These are phyloP conservation scores for Microsporum audouinii DNA, from an alignment of 2,329 filamentous ascomycete genomes.

Conservation along the genomic window DNA sequence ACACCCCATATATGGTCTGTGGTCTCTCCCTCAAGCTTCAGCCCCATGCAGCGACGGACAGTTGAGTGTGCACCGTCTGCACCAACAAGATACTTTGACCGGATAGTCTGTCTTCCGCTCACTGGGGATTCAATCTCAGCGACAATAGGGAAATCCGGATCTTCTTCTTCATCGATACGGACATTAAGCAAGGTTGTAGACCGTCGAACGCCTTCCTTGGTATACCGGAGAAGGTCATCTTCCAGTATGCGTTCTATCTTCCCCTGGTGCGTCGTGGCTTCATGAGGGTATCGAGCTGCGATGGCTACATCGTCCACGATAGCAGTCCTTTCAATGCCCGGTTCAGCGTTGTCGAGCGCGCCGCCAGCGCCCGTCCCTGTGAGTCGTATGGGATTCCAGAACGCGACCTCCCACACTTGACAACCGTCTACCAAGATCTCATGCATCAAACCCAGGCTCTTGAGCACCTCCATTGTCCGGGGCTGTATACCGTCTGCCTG, in stretches of 20 bases:
- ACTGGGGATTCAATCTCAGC: slow-evolving; percentile 23
- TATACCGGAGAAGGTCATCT: slow-evolving; percentile 52
- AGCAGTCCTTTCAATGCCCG: slow-evolving; percentile 8
- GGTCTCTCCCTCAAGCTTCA: slow-evolving; percentile 52
- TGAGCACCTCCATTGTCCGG: slow-evolving; percentile 34
- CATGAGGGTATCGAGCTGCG: slow-evolving; percentile 48
- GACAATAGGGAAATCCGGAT: slow-evolving; percentile 32
- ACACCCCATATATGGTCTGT: slow-evolving; percentile 65
- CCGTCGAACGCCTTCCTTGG: slow-evolving; percentile 46
- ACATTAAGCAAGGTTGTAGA: slow-evolving; percentile 56
- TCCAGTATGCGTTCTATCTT: slow-evolving; percentile 61
- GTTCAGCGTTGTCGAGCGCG: slow-evolving; percentile 27
- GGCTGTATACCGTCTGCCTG: slow-evolving; percentile 36
- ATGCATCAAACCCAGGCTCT: slow-evolving; percentile 37
- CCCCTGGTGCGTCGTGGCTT: slow-evolving; percentile 60
- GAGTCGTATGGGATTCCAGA: slow-evolving; percentile 38
- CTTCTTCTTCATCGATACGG: slow-evolving; percentile 40
- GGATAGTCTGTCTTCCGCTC: slow-evolving; percentile 31
- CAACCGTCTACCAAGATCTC: slow-evolving; percentile 46
- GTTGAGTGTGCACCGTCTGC: slow-evolving; percentile 60
- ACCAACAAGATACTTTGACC: slow-evolving; percentile 59
- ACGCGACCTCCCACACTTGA: slow-evolving; percentile 47
- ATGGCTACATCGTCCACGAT: slow-evolving; percentile 9
- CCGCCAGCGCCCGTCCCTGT: background rate
- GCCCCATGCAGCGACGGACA: slow-evolving; percentile 45